Conservation (phyloP, 345 rosid species). For the Pistacia atlantica region DNA sequence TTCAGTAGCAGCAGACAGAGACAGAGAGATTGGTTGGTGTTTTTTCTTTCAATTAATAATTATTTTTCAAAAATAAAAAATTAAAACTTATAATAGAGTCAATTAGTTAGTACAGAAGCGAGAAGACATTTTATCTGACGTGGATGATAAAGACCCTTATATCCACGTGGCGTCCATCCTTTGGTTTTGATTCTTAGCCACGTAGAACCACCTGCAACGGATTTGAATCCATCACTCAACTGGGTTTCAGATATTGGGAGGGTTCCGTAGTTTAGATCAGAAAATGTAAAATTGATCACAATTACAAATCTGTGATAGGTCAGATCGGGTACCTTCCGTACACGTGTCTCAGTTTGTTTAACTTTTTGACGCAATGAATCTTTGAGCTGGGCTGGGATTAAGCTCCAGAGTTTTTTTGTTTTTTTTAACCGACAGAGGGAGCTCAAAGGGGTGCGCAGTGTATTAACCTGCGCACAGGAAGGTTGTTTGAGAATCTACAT, state of each 20-base stretch:
- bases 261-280: not conserved
- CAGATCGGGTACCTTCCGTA: not conserved
- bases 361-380: not conserved
- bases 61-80: no score
- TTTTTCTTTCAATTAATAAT: not conserved
- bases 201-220: not conserved
- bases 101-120: no score
- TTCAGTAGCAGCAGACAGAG: not conserved
- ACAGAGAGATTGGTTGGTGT: not conserved
- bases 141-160: slow-evolving; percentile 7
- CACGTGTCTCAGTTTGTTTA: not conserved
- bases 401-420: not conserved
- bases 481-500: not conserved
- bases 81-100: not conserved
- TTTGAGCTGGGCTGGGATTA: not conserved
- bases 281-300: not conserved
- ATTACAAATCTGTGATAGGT: not conserved
- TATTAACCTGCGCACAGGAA: not conserved
- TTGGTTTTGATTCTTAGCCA: slow-evolving; percentile 9
- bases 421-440: not conserved
- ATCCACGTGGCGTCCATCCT: slow-evolving; percentile 14
- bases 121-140: slow-evolving; percentile 11
- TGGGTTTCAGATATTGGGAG: not conserved
- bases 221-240: not conserved
- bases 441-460: not conserved